Conservation (phyloP, 2,329 filamentous ascomycete species). For the Colletotrichum truncatum region DNA sequence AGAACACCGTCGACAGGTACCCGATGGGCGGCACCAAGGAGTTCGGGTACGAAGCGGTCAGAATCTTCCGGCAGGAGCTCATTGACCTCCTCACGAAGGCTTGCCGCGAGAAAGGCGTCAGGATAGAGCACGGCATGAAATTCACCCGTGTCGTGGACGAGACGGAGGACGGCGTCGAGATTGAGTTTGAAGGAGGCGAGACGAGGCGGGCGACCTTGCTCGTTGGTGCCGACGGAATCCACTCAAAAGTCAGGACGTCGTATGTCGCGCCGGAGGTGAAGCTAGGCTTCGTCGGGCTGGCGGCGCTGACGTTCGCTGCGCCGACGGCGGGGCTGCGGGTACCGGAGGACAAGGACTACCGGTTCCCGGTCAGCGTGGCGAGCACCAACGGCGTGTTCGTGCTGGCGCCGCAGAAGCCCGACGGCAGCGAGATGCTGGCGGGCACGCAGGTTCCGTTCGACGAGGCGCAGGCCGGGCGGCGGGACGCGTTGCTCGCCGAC, state of each 20-base stretch:
- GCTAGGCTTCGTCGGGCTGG: slow-evolving; percentile 60
- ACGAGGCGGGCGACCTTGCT: slow-evolving; percentile 51
- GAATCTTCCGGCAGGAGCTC: slow-evolving; percentile 63
- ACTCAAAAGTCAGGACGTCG: slow-evolving; percentile 59
- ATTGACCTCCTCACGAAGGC: slow-evolving; percentile 48
- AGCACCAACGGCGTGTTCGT: slow-evolving; percentile 56
- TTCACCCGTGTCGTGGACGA: slow-evolving; percentile 54
- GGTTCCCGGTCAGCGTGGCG: slow-evolving; percentile 53
- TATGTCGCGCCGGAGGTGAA: slow-evolving; percentile 58
- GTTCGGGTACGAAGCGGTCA: slow-evolving; percentile 62
- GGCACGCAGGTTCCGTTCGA: slow-evolving; percentile 51
- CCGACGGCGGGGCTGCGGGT: slow-evolving; percentile 47
- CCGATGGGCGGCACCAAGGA: slow-evolving; percentile 56
- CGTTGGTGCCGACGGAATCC: slow-evolving; percentile 68
- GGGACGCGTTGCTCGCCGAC: slow-evolving; percentile 50
- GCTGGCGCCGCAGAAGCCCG: slow-evolving; percentile 53
- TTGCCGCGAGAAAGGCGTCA: slow-evolving; percentile 40
- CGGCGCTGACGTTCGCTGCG: slow-evolving; percentile 45
- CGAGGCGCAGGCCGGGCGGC: slow-evolving; percentile 49
- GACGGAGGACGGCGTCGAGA: slow-evolving; percentile 48
- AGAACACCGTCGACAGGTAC: slow-evolving; percentile 48
- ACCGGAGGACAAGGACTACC: slow-evolving; percentile 41
- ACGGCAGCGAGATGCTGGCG: slow-evolving; percentile 48
- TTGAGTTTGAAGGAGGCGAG: slow-evolving; percentile 57
- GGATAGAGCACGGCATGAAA: slow-evolving; percentile 56